Evolutionary conservation across 345 rosid genomes (phyloP).

Genomic region (Aethionema arabicum): DNA sequence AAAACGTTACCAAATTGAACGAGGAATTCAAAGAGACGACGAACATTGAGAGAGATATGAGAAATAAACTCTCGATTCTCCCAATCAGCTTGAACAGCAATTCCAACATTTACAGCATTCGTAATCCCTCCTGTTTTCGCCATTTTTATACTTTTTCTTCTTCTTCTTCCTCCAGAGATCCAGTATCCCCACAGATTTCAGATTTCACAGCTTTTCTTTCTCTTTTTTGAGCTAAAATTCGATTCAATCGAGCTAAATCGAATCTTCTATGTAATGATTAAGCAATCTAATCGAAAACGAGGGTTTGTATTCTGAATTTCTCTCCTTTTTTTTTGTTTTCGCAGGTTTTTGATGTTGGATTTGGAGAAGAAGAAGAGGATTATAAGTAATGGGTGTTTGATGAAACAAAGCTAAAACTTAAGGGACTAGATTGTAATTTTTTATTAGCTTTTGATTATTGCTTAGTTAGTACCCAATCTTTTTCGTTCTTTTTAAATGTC

Average conservation of each 20-base stretch:
- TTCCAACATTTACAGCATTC: constrained; percentile 98
- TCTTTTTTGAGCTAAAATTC: background rate
- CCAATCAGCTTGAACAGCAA: constrained; percentile 99
- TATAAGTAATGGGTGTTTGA: constrained; percentile 8
- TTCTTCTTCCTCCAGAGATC: constrained; percentile 10
- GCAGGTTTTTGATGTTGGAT: constrained; percentile 18
- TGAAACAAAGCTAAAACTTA: background rate
- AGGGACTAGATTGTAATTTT: background rate
- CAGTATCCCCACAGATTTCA: constrained; percentile 18
- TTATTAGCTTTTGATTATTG: background rate
- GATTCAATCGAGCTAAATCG: constrained; percentile 7
- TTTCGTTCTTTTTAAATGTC: constrained; percentile 34
- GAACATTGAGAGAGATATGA: constrained; percentile 93
- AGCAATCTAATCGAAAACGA: constrained; percentile 24
- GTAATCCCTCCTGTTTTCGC: constrained; percentile 97
- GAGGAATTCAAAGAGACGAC: constrained; percentile 98
- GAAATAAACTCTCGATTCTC: constrained; percentile 98
- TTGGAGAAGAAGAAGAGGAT: constrained; percentile 7
- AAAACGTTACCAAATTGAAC: constrained; percentile 69
- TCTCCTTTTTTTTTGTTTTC: constrained; percentile 21
- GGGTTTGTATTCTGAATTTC: background rate
- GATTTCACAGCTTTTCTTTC: constrained; percentile 20
- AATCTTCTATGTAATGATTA: constrained; percentile 23
- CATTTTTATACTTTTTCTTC: constrained; percentile 41
- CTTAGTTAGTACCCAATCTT: constrained; percentile 34